phyloP scores from a whole-genome alignment of 1,139 yeast species.

The Scheffersomyces segobiensis region DNA sequence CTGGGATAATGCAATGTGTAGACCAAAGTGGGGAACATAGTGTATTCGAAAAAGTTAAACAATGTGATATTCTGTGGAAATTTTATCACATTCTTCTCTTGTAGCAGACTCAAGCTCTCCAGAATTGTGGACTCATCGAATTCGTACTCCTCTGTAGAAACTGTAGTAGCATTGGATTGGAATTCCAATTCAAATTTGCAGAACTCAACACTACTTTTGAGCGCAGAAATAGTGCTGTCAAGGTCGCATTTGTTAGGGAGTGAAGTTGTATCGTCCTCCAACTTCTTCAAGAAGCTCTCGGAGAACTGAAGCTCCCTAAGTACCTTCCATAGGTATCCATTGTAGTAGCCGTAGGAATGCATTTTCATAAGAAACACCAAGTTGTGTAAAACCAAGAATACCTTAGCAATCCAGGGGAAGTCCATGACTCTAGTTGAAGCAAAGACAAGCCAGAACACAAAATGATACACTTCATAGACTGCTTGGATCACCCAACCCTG shows the following conservation, averaged over 20 bases:
- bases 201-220: conserved; percentile 54
- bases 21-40: conserved; percentile 92
- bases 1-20: conserved; percentile 81
- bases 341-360: conserved; percentile 87
- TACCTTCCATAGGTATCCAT: conserved; percentile 81
- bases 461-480: conserved; percentile 51
- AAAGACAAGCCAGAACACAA: conserved; percentile 51
- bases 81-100: conserved; percentile 22
- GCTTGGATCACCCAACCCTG: conserved; percentile 65
- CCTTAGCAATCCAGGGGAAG: conserved; percentile 87
- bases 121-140: conserved; percentile 14
- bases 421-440: conserved; percentile 47
- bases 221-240: conserved; percentile 27
- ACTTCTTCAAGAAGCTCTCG: conserved; percentile 26
- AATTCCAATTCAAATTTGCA: conserved; percentile 63
- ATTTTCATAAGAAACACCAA: conserved; percentile 86
- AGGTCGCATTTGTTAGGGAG: conserved; percentile 13
- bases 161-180: conserved; percentile 35
- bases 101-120: conserved; percentile 19
- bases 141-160: conserved; percentile 13
- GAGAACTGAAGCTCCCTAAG: conserved; percentile 57
- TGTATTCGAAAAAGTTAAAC: conserved; percentile 65
- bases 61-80: conserved; percentile 77
- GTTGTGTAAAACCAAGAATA: conserved; percentile 79
- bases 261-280: conserved; percentile 12